Evolutionary conservation across 768 basidiomycete species (phyloP), one percentile per base, ranked within the genome.

Genomic region (Paxillus involutus): DNA sequence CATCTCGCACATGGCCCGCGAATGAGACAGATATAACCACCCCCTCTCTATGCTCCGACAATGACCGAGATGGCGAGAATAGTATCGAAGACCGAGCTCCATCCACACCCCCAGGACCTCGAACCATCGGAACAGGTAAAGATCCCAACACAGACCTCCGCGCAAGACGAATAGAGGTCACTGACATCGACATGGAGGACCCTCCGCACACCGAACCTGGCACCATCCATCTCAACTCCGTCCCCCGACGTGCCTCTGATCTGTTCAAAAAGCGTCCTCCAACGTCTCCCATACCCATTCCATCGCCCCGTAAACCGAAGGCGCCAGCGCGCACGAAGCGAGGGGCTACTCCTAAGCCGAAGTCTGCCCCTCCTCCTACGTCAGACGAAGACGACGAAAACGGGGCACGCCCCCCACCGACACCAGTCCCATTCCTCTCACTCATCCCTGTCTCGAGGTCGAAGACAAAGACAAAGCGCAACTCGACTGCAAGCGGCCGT

Each of bases 41-140:
- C 0, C 89, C 89, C 0, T 89, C 88, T 0, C 73, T 91, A 14
- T 86, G 82, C 61, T 90, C 89, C 3, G 89, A 91, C 63, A 85
- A 87, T 53, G 86, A 85, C 37, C 76, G 67, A 35, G 73, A 81
- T 32, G 61, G 59, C 10, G 80, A 80, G 33, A 73, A 69, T 1
- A 76, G 75, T 47, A 74, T 75, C 5, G 79, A 82, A 37, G 83
- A 84, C 44, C 62, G 53, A 44, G 67, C 70, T 6, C 76, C 75
- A 4, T 79, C 78, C 1, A 79, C 80, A 6, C 84, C 84, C 2
- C 85, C 85, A 47, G 64, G 68, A 24, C 41, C 80, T 71, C 53
- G 63, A 37, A 14, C 55, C 21, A 39, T 53, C 42, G 8, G 45
- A 46, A 8, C 45, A 13, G 53, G 36, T 42, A 52, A 57, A 11